Base-by-base conservation (phyloP, 202 grass and related monocot species). In the Cymbopogon flexuosus region DNA sequence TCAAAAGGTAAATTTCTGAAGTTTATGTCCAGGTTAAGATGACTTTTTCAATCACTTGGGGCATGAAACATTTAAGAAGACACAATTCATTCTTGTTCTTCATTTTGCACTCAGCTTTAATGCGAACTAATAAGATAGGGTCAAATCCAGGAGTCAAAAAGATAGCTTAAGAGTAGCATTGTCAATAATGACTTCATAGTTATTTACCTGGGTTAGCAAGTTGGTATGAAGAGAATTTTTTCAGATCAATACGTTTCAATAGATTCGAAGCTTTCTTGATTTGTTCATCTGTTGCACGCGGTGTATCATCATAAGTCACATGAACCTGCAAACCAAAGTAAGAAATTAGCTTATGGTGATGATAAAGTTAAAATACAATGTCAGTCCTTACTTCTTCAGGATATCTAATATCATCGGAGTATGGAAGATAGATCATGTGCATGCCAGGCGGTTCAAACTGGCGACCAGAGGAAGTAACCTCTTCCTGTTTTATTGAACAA, bases 351-450 rank as follows among this genome's bases (percentile, higher is more conserved):
- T 30, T 58, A 47, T 21, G 13, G 8, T 11, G 36, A 72, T 62
- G n/a, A 10, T 27, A 77, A 87, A 79, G 70, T 73, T 54, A 21
- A 89, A 75, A 52, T 37, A 40, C 8, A 62, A 60, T 58, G 40
- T 8, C 68, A 77, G 40, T 71, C 5, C 84, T 82, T 91, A 80
- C 92, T 92, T 98, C 90, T 89, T 98, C 95, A 81, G 84, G 86
- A 75, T 87, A 68, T 86, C 95, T 94, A 72, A 98, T 90, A 86
- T 95, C 95, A 82, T 93, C 88, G 0, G 90, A 98, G 64, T 98
- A 98, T 74, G 95, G 95, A 89, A 98, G 86, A 92, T 90, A 90
- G 69, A 98, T 91, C 90, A 98, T 93, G 76, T 98, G 88, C 88
- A 98, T 91, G 88, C 95, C 95, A 82, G 95, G 90, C 2, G 95